A percentile compares a stretch with the other conserved stretches of the same genome.
Conservation (phyloP, 306 rosid genomes). For the Sindora glabra region DNA sequence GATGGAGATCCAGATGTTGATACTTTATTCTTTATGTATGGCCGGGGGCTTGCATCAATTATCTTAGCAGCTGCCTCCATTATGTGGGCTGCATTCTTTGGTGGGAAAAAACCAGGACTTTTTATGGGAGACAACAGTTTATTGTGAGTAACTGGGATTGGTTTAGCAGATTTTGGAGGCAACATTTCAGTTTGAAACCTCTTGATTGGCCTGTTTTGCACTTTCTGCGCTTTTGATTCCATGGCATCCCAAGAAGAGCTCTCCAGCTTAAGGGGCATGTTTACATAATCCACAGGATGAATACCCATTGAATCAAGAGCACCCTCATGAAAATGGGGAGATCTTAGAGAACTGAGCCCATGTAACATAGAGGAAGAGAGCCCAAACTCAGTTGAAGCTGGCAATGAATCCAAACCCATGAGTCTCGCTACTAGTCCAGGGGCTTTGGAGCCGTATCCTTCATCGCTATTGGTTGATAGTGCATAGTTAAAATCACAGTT, state of each 20-base stretch:
- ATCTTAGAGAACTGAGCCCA: constrained; percentile 37
- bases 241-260: constrained; percentile 39
- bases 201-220: constrained; percentile 42
- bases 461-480: constrained; percentile 52
- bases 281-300: constrained; percentile 26
- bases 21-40: constrained; percentile 35
- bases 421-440: constrained; percentile 83
- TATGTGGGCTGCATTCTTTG: constrained; percentile 48
- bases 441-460: constrained; percentile 58
- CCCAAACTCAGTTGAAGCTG: constrained; percentile 36
- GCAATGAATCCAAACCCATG: constrained; percentile 90
- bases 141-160: constrained; percentile 75
- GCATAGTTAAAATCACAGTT: constrained; percentile 42
- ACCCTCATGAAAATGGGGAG: constrained; percentile 35
- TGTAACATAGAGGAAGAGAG: constrained; percentile 28
- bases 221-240: constrained; percentile 38
- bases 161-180: constrained; percentile 87
- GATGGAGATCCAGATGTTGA: constrained; percentile 50
- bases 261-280: constrained; percentile 39
- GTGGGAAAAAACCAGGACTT: constrained; percentile 50
- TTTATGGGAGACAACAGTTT: constrained; percentile 81
- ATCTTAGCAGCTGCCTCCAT: constrained; percentile 94
- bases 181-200: constrained; percentile 80
- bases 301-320: constrained; percentile 25
- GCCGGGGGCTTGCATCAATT: constrained; percentile 70